Base-by-base conservation (phyloP, 371 early-diverging fungal species). In the Mucor velutinosus region DNA sequence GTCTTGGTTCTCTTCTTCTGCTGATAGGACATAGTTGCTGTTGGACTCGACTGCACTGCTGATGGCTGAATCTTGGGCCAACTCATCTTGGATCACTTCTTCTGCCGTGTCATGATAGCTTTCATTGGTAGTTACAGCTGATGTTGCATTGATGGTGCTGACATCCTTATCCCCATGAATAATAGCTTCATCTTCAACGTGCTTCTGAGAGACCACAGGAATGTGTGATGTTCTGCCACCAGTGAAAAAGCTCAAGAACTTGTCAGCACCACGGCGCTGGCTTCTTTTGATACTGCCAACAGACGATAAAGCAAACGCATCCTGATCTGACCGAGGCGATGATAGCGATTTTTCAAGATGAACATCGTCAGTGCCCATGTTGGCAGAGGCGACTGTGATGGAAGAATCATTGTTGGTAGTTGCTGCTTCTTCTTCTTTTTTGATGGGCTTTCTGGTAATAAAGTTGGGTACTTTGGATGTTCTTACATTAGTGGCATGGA, bases 201-300 rank as follows among this genome's bases (percentile, higher is more conserved):
- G 21, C 17, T 55, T 57, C 7, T 66, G 62, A 25, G 32, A 35
- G 23, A 21, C 37, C 1, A 41, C 45, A 33, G 58, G 35, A 35
- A 56, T 56, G 27, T 55, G 57, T 15, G 60, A 65, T 6, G 62
- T 17, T 12, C 58, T 53, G 0, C 56, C 53, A 17, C 68, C 62
- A 2, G 62, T 65, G 12, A 73, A 62, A 14, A 73, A 59, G 29
- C 66, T 70, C 11, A 73, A 58, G 37, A 73, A 69, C 32, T 65
- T 69, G 49, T 73, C 73, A 12, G 70, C 59, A 6, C 69, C 68
- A 35, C 62, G 62, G 30, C 65, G 70, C 15, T 64, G 70, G 29
- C 58, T 43, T 35, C 51, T 70, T 21, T 58, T 56, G 47, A 70
- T 37, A 7, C 49, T 65, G 11, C 65, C 65, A 11, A 60, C 59